These are phyloP conservation scores for Colletotrichum sp. DNA, from an alignment of 2,329 filamentous ascomycete genomes.

Conservation along the genomic window DNA sequence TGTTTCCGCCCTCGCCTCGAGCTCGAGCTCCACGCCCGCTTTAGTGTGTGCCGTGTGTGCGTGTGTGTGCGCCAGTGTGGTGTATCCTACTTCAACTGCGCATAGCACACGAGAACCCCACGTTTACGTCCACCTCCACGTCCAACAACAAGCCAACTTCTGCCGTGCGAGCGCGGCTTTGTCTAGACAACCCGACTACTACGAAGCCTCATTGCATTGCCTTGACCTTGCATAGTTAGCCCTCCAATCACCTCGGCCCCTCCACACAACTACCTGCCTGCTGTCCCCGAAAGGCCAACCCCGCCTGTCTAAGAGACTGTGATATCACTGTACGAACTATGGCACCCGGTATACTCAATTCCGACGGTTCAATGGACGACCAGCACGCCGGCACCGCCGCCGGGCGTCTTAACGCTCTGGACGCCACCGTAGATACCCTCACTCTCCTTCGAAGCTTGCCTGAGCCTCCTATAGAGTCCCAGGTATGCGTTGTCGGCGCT, in stretches of 20 bases:
- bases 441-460: slow-evolving; percentile 54
- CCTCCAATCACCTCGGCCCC: neutral
- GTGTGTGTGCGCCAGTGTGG: slow-evolving; percentile 1
- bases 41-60: neutral
- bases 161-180: slow-evolving; percentile 7
- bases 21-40: slow-evolving; percentile 10
- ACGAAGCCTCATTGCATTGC: neutral
- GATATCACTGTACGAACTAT: slow-evolving; percentile 26
- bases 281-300: neutral
- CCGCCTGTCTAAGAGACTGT: slow-evolving; percentile 4
- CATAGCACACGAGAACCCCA: slow-evolving; percentile 5
- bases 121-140: neutral
- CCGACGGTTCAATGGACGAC: slow-evolving; percentile 36
- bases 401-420: slow-evolving; percentile 33
- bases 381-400: slow-evolving; percentile 16
- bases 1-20: slow-evolving; percentile 3
- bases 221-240: slow-evolving; percentile 7
- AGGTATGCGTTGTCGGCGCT: slow-evolving; percentile 60
- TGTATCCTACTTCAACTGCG: slow-evolving; percentile 9
- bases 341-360: slow-evolving; percentile 38
- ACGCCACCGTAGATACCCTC: slow-evolving; percentile 47
- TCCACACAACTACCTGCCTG: neutral
- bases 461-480: slow-evolving; percentile 48
- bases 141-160: neutral
- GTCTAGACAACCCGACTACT: neutral